These are phyloP conservation scores for Afroboletus lepidellus DNA, from an alignment of 1,284 basidiomycete species.

Conservation along the genomic window DNA sequence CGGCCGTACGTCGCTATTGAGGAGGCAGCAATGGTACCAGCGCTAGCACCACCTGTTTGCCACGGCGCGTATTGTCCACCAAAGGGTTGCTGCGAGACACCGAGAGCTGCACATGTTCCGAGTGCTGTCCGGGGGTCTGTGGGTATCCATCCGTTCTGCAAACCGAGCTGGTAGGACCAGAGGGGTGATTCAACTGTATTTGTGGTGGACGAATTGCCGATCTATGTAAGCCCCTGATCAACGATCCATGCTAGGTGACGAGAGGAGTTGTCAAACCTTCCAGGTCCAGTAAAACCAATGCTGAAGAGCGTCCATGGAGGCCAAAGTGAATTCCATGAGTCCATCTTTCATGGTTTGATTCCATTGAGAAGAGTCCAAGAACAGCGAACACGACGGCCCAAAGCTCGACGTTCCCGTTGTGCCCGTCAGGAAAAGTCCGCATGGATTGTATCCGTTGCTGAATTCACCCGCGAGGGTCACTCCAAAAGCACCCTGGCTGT, in stretches of 20 bases:
- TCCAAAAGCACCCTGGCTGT: conserved; percentile 51
- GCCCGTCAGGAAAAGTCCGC: conserved; percentile 62
- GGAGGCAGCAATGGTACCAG: conserved; percentile 55
- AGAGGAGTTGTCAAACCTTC: conserved; percentile 34
- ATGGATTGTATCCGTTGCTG: conserved; percentile 51
- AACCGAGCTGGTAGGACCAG: conserved; percentile 83
- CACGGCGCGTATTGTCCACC: conserved; percentile 60
- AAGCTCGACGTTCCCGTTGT: conserved; percentile 46
- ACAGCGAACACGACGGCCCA: conserved; percentile 47
- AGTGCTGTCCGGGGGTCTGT: conserved; percentile 66
- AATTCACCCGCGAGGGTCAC: conserved; percentile 67
- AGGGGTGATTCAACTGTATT: conserved; percentile 65
- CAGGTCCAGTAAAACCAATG: conserved; percentile 42
- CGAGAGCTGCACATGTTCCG: conserved; percentile 64
- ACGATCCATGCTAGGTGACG: not conserved
- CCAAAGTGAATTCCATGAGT: conserved; percentile 50
- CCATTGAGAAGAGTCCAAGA: conserved; percentile 58
- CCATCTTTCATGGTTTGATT: conserved; percentile 51
- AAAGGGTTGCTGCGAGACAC: conserved; percentile 48
- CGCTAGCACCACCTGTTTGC: conserved; percentile 77
- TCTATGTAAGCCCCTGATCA: conserved; percentile 40
- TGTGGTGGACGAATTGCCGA: conserved; percentile 62
- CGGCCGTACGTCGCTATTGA: conserved; percentile 45
- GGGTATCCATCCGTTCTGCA: conserved; percentile 79
- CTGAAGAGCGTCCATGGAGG: conserved; percentile 50